These are phyloP conservation scores for Sophora flavescens DNA, from an alignment of 306 rosid genomes.

Conservation along the genomic window DNA sequence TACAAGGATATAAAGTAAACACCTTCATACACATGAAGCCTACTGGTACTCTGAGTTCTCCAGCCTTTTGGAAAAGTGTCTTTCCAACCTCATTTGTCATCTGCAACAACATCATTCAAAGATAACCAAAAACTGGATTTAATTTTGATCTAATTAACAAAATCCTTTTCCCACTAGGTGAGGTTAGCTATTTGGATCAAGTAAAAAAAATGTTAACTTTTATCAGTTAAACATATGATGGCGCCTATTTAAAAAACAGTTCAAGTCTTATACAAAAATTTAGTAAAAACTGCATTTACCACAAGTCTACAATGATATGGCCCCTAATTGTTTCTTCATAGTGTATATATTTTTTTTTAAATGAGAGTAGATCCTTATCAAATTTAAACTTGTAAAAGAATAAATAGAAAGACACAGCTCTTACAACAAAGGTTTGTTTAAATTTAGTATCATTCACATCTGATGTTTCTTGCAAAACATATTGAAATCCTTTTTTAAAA, in stretches of 20 bases:
- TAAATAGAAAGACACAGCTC: not conserved
- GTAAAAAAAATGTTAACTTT: not conserved
- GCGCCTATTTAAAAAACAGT: slow-evolving; percentile 5
- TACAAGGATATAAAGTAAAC: not conserved
- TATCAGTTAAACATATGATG: not conserved
- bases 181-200: not conserved
- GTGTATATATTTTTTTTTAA: not conserved
- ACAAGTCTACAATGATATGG: not conserved
- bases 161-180: not conserved
- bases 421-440: slow-evolving; percentile 9
- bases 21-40: slow-evolving; percentile 96
- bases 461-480: slow-evolving; percentile 8
- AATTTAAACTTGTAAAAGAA: not conserved
- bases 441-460: not conserved
- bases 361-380: not conserved
- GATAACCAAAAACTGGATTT: not conserved
- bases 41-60: slow-evolving; percentile 85
- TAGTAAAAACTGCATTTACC: not conserved
- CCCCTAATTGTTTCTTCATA: not conserved
- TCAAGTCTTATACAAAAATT: not conserved
- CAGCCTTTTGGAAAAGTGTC: slow-evolving; percentile 74
- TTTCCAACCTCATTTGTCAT: slow-evolving; percentile 91
- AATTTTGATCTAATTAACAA: not conserved
- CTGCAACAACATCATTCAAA: slow-evolving; percentile 54
- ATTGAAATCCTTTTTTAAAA: not conserved